Base-by-base conservation (phyloP, 78 protist genomes). In the Thecamonas trahens region DNA sequence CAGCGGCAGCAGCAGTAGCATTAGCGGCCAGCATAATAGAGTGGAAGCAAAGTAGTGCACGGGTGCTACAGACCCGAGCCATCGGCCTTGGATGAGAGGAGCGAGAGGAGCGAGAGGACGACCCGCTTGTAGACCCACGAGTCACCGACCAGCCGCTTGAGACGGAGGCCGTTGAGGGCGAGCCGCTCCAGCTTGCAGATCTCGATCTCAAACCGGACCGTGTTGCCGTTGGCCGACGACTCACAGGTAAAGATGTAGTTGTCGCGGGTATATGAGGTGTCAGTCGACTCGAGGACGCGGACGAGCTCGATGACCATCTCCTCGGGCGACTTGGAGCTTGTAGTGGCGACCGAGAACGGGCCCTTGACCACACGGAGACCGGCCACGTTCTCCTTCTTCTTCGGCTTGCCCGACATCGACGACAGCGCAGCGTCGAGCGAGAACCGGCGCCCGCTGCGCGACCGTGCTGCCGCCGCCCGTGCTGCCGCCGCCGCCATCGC, bases 161-260 rank as follows among this genome's bases (percentile, higher is more conserved):
- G 47, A 0, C 84, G 76, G 20, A 78, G 39, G 26, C 77, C 84
- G 54, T 78, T 28, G 52, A 78, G 53, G 14, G 67, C 35, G 28
- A 78, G 59, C 11, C 77, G 72, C 22, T 72, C 65, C 17, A 78
- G 70, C 65, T 66, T 57, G 84, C 76, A 69, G n/a, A 78, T 42
- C 55, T 69, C 74, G 17, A 65, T 5, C 44, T 65, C 70, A 14
- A 65, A 44, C 26, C n/a, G 50, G 40, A 44, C 31, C 29, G 52
- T 20, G 32, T 1, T 9, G 66, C 3, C 31, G 20, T 6, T n/a
- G 14, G 24, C 49, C 18, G 38, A 0, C 26, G 1, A 26, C 22
- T 38, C 49, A n/a, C 62, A 58, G 31, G 2, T 5, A 13, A 58
- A 4, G 31, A 22, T 58, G 31, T 11, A 14, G 20, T 5, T 18